A percentile compares a stretch with the other conserved stretches of the same genome.
These are phyloP conservation scores for Zygotorulaspora florentina DNA, from an alignment of 805 yeast species.

Conservation along the genomic window DNA sequence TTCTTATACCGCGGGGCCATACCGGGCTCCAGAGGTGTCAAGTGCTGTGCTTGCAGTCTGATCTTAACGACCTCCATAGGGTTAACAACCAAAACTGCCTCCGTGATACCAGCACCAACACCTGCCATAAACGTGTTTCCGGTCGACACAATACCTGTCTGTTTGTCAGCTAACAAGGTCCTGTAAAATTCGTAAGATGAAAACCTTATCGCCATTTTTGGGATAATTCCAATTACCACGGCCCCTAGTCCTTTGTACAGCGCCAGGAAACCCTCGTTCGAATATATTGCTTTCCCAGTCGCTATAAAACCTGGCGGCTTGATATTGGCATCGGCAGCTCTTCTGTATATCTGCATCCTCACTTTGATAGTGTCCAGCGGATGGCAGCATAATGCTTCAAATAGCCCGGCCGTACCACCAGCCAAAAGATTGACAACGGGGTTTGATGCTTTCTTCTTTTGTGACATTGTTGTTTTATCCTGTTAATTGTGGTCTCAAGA, in stretches of 20 bases:
- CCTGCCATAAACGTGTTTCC: constrained; percentile 83
- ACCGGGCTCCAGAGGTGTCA: constrained; percentile 34
- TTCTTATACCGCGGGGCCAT: constrained; percentile 81
- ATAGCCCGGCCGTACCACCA: constrained; percentile 96
- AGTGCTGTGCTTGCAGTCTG: constrained; percentile 89
- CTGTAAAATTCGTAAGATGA: constrained; percentile 90
- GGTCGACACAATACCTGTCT: constrained; percentile 65
- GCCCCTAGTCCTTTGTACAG: constrained; percentile 96
- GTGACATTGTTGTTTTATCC: constrained; percentile 13
- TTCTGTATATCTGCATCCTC: constrained; percentile 87
- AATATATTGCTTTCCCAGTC: constrained; percentile 75
- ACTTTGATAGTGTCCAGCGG: constrained; percentile 98
- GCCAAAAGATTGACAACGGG: constrained; percentile 71
- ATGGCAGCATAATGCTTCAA: constrained; percentile 96
- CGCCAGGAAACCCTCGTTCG: constrained; percentile 77
- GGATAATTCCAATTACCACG: constrained; percentile 94
- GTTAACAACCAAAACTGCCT: constrained; percentile 89
- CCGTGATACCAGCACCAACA: constrained; percentile 95
- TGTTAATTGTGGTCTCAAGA: not conserved
- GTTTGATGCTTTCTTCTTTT: constrained; percentile 36
- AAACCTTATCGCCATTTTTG: constrained; percentile 96
- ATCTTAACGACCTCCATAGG: constrained; percentile 98
- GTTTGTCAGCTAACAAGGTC: constrained; percentile 53
- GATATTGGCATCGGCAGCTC: constrained; percentile 47
- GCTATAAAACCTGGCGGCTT: constrained; percentile 82